Percentiles rank a stretch among this genome's conserved stretches.
Conservation (phyloP, 1,139 yeast genomes). For the Blastobotrys ciferrii region DNA sequence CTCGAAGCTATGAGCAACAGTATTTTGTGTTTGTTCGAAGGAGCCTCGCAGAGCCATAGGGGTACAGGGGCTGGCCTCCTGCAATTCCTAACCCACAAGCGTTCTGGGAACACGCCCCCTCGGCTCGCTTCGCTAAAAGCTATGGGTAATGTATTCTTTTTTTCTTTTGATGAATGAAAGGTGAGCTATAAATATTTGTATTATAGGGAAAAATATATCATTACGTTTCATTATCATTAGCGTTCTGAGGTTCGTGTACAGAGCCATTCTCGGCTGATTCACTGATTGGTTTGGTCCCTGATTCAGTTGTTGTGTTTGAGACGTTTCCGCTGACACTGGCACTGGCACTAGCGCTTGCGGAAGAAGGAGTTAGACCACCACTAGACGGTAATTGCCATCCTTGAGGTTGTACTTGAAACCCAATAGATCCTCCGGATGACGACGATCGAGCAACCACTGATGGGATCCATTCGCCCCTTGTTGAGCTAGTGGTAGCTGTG, state of each 20-base stretch:
- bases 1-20: too few relatives aligned
- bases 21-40: too few relatives aligned
- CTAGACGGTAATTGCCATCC: conserved; percentile 6
- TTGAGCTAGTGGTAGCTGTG: neutral
- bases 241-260: neutral
- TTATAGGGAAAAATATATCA: neutral
- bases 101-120: too few relatives aligned
- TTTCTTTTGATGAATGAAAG: too few relatives aligned
- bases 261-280: neutral
- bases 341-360: neutral
- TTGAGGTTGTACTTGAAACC: conserved; percentile 4
- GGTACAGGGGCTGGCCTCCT: too few relatives aligned
- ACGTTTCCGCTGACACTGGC: neutral
- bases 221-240: neutral
- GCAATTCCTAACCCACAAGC: too few relatives aligned
- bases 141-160: too few relatives aligned
- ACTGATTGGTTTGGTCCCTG: neutral
- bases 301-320: neutral
- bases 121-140: too few relatives aligned
- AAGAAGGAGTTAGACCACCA: neutral
- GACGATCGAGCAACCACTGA: conserved; percentile 1
- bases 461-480: conserved; percentile 2
- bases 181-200: too few relatives aligned
- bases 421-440: conserved; percentile 1
- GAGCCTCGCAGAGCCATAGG: too few relatives aligned